Conservation (phyloP, 352 stramenopile genomes). For the Phytophthora idaei region DNA sequence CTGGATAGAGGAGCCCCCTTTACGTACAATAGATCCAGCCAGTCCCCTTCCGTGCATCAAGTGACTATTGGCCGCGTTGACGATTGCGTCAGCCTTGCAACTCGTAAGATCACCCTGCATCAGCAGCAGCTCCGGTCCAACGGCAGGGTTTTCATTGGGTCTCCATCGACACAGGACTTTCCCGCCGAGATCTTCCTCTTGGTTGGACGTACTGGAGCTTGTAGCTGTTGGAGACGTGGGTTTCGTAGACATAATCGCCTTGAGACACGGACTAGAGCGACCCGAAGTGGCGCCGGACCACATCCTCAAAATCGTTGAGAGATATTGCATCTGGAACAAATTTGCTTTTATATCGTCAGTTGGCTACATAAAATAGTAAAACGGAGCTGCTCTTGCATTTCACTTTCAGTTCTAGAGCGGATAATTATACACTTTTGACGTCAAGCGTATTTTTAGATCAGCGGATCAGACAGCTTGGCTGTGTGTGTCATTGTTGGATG, state of each 20-base stretch:
- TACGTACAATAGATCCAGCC: slow-evolving; percentile 38
- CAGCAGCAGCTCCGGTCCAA: slow-evolving; percentile 32
- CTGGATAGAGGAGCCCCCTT: slow-evolving; percentile 39
- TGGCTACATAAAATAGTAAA: neutral
- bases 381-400: neutral
- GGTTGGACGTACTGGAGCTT: neutral
- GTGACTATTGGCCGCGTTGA: slow-evolving; percentile 47
- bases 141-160: neutral
- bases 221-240: neutral
- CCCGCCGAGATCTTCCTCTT: slow-evolving; percentile 1
- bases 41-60: slow-evolving; percentile 47
- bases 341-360: too few species aligned
- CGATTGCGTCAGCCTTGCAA: slow-evolving; percentile 46
- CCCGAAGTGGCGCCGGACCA: neutral
- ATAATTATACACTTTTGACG: neutral
- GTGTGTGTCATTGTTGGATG: slow-evolving; percentile 2
- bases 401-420: neutral
- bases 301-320: neutral
- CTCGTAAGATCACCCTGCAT: slow-evolving; percentile 48
- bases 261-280: neutral
- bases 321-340: too few species aligned
- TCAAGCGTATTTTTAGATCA: neutral
- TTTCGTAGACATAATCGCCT: neutral
- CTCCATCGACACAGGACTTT: slow-evolving; percentile 25
- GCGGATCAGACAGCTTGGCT: neutral